A percentile compares a stretch with the other conserved stretches of the same genome.
Conservation (phyloP, 495 filamentous ascomycete species). For the Peziza echinospora region DNA sequence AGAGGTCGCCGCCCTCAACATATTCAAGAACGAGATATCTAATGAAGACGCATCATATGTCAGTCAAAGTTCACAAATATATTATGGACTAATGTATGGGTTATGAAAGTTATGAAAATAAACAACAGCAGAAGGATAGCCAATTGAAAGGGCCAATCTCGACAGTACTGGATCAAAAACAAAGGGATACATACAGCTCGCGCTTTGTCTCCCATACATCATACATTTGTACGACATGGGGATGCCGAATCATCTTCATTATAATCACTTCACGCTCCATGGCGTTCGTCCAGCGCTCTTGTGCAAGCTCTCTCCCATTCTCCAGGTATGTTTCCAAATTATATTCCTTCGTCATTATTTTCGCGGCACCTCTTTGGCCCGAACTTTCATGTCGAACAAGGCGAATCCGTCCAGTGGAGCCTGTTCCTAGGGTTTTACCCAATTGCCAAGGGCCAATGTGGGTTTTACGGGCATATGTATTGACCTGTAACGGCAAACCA, state of each 20-base stretch:
- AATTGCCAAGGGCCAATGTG: conserved; percentile 64
- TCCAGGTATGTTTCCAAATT: conserved; percentile 50
- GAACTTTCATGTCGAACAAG: conserved; percentile 55
- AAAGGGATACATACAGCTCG: conserved; percentile 48
- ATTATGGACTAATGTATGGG: too few species aligned
- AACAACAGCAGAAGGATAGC: too few species aligned
- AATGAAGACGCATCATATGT: not conserved
- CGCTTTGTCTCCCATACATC: conserved; percentile 93
- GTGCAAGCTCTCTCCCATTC: conserved; percentile 53
- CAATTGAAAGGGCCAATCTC: conserved; percentile 2
- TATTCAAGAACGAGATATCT: conserved; percentile 97
- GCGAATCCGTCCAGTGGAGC: conserved; percentile 65
- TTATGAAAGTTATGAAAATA: too few species aligned
- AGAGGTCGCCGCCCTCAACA: conserved; percentile 76
- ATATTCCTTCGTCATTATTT: conserved; percentile 41
- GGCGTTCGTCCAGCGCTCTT: conserved; percentile 29
- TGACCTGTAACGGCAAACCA: not conserved
- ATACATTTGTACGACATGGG: conserved; percentile 70
- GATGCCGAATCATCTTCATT: conserved; percentile 88
- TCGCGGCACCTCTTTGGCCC: conserved; percentile 63
- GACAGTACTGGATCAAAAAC: too few species aligned
- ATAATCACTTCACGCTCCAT: conserved; percentile 88
- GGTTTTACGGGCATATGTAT: not conserved
- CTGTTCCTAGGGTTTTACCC: conserved; percentile 65
- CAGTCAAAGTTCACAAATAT: too few species aligned